Conservation (phyloP, 1,284 basidiomycete genomes). For the Trametes versicolor region DNA sequence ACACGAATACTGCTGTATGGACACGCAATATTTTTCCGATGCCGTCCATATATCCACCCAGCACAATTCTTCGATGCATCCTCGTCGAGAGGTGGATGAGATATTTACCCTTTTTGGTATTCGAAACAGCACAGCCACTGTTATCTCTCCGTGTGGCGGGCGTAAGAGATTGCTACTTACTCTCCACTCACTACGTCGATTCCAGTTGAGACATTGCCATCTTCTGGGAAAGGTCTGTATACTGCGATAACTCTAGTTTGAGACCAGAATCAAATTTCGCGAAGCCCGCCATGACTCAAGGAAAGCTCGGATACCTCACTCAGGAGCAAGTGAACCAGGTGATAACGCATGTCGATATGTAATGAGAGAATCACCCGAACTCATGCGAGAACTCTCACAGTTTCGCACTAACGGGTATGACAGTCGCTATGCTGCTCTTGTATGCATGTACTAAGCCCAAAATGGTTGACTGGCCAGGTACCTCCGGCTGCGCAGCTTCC, state of each 20-base stretch:
- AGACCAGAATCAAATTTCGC: neutral
- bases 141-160: neutral
- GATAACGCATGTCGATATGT: neutral
- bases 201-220: no score
- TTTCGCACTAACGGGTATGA: slow-evolving; percentile 61
- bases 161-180: no score
- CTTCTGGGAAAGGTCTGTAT: no score
- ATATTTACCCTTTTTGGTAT: neutral
- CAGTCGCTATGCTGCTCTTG: neutral
- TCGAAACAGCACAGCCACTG: neutral
- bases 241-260: no score
- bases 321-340: slow-evolving; percentile 63
- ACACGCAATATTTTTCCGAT: no score
- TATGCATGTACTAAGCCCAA: neutral
- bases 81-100: no score
- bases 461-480: slow-evolving; percentile 60
- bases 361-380: neutral
- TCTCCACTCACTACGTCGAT: no score
- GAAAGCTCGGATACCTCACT: slow-evolving; percentile 52
- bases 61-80: no score
- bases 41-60: no score
- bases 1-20: no score
- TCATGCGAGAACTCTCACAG: slow-evolving; percentile 39
- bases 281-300: slow-evolving; percentile 26
- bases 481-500: slow-evolving; percentile 81